A percentile compares a stretch with the other conserved stretches of the same genome.
Evolutionary conservation across 75 land plant genomes (phyloP).

Genomic region (Picea glauca): DNA sequence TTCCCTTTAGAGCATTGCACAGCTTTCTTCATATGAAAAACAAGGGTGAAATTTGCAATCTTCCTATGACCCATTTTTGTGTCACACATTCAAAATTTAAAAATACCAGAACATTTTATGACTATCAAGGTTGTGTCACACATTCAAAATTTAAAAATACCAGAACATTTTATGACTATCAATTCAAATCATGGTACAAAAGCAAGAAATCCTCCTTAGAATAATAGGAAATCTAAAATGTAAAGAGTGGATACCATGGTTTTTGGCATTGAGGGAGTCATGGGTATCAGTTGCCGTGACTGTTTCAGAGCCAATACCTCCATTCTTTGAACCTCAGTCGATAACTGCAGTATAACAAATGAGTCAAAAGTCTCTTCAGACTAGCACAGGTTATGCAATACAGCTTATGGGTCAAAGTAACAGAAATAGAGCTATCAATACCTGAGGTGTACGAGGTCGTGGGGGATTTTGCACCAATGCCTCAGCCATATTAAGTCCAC

Average conservation of each 20-base stretch:
- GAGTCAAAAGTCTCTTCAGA: not conserved
- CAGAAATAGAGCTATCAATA: constrained; percentile 14
- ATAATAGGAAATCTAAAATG: not conserved
- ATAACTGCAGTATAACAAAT: constrained; percentile 31
- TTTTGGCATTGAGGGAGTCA: constrained; percentile 76
- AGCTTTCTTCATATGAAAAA: not conserved
- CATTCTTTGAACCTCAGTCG: constrained; percentile 54
- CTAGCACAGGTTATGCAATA: constrained; percentile 8
- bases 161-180: not conserved
- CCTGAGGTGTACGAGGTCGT: constrained; percentile 75
- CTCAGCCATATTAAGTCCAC: constrained; percentile 85
- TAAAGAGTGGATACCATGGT: constrained; percentile 27
- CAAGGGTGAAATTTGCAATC: not conserved
- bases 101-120: not conserved
- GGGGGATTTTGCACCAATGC: constrained; percentile 72
- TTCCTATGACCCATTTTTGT: not conserved
- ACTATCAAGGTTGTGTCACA: not conserved
- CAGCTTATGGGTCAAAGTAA: not conserved
- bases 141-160: not conserved
- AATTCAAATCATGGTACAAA: not conserved
- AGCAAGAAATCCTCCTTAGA: not conserved
- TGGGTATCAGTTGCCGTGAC: constrained; percentile 68
- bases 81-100: not conserved
- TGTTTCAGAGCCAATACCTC: constrained; percentile 81
- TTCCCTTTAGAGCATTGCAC: not conserved